A percentile compares a stretch with the other conserved stretches of the same genome.
Evolutionary conservation across 345 rosid genomes (phyloP).

Genomic region (Salix brachista): DNA sequence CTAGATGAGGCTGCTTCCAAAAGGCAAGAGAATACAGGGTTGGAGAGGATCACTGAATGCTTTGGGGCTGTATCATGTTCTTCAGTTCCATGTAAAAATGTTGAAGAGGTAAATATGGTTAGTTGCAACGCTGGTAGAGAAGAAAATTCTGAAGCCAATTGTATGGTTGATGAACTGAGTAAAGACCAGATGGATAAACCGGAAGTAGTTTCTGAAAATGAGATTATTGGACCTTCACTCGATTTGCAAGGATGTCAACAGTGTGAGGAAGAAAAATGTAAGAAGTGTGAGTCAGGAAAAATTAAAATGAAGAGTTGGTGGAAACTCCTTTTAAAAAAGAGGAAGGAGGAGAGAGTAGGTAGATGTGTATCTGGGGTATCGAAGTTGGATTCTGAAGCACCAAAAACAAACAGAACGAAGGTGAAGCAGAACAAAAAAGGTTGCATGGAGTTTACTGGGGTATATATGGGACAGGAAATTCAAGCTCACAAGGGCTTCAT

Average conservation of each 20-base stretch:
- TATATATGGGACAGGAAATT: slow-evolving; percentile 55
- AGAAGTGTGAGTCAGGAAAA: slow-evolving; percentile 14
- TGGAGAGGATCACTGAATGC: slow-evolving; percentile 42
- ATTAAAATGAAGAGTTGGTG: slow-evolving; percentile 48
- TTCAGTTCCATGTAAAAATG: slow-evolving; percentile 8
- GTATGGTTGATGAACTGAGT: slow-evolving; percentile 40
- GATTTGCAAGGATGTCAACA: slow-evolving; percentile 10
- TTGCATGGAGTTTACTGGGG: slow-evolving; percentile 64
- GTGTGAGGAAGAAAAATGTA: slow-evolving; percentile 14
- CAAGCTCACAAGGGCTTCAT: slow-evolving; percentile 71
- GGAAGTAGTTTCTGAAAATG: slow-evolving; percentile 7
- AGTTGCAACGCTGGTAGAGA: slow-evolving; percentile 36
- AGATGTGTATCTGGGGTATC: slow-evolving; percentile 8
- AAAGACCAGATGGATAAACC: slow-evolving; percentile 10
- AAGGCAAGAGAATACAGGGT: slow-evolving; percentile 11
- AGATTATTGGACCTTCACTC: slow-evolving; percentile 3
- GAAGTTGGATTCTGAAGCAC: slow-evolving; percentile 7
- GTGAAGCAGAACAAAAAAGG: slow-evolving; percentile 60
- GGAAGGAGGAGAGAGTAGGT: slow-evolving; percentile 7
- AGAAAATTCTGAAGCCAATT: slow-evolving; percentile 34
- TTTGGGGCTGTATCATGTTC: slow-evolving; percentile 48
- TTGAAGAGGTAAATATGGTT: slow-evolving; percentile 21
- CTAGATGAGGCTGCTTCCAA: slow-evolving; percentile 25
- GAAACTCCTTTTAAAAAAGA: slow-evolving; percentile 33
- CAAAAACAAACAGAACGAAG: slow-evolving; percentile 38